Evolutionary conservation across 2,329 filamentous ascomycete genomes (phyloP).

Genomic region (Beauveria medogensis): DNA sequence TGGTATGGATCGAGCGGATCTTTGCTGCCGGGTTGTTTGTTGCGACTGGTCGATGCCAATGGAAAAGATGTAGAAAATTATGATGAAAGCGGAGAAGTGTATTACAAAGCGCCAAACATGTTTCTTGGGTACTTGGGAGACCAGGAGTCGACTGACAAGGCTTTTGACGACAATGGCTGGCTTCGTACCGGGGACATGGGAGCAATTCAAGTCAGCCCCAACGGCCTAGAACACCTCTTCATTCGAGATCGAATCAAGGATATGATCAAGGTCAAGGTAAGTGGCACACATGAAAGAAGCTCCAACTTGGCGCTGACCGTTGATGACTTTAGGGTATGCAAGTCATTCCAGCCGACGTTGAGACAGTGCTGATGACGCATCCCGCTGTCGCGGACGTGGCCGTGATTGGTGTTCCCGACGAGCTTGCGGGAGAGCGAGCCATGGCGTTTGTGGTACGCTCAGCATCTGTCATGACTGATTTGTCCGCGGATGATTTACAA

Average conservation of each 20-base stretch:
- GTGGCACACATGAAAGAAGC: background rate
- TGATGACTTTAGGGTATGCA: slow-evolving; percentile 1
- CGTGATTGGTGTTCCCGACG: slow-evolving; percentile 7
- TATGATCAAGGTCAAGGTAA: slow-evolving; percentile 11
- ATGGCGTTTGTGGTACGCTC: slow-evolving; percentile 6
- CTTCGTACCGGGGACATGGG: slow-evolving; percentile 6
- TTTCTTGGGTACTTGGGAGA: slow-evolving; percentile 1
- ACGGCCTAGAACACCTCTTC: slow-evolving; percentile 6
- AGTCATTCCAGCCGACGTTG: slow-evolving; percentile 7
- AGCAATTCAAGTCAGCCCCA: background rate
- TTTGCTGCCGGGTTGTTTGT: background rate
- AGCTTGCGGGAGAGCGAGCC: slow-evolving; percentile 8
- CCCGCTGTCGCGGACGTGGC: background rate
- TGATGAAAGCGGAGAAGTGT: slow-evolving; percentile 5
- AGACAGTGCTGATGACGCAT: background rate
- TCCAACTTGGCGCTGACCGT: background rate
- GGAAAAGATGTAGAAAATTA: background rate
- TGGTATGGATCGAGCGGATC: slow-evolving; percentile 7
- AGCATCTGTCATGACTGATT: background rate
- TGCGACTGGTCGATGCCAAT: slow-evolving; percentile 1
- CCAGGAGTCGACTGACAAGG: background rate
- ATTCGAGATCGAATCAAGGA: slow-evolving; percentile 8
- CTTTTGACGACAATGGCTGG: slow-evolving; percentile 1
- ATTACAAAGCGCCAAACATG: background rate
- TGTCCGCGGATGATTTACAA: background rate